A percentile compares a stretch with the other conserved stretches of the same genome.
Evolutionary conservation across 345 rosid genomes (phyloP).

Genomic region (Fremontodendron californicum): DNA sequence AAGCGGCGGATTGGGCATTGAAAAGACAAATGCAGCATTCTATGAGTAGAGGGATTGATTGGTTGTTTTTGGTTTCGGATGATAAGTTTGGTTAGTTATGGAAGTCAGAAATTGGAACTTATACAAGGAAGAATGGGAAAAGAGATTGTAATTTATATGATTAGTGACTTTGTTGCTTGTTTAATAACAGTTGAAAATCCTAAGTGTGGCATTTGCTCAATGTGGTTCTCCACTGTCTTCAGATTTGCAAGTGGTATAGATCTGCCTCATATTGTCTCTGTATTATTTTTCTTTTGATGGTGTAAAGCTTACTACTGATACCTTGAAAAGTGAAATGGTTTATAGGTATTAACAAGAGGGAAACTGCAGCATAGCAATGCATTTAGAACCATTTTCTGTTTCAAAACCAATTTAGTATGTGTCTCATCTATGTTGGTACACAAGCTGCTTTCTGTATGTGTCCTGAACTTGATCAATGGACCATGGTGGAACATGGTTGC

Average conservation of each 20-base stretch:
- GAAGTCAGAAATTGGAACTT: not conserved
- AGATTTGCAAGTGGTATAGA: conserved; percentile 1
- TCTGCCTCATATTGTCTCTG: not conserved
- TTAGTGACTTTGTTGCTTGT: not conserved
- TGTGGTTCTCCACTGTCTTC: not conserved
- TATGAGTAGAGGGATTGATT: conserved; percentile 31
- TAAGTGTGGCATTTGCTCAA: not conserved
- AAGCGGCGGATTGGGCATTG: conserved; percentile 96
- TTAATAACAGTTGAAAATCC: not conserved
- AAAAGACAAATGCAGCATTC: conserved; percentile 92
- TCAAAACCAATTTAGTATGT: not conserved
- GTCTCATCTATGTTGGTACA: not conserved
- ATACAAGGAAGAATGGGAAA: not conserved
- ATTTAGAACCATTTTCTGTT: too few relatives aligned
- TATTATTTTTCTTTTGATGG: not conserved
- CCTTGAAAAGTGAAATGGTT: not conserved
- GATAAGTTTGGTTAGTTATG: too few relatives aligned
- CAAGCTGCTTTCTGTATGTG: not conserved
- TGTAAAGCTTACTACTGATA: not conserved
- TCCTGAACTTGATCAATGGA: not conserved
- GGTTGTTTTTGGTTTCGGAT: not conserved
- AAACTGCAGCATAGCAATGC: not conserved
- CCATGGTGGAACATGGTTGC: not conserved
- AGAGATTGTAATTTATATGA: not conserved
- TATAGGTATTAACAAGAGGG: not conserved